Evolutionary conservation across 2,329 filamentous ascomycete genomes (phyloP).

Genomic region (Pseudogymnoascus sp.): DNA sequence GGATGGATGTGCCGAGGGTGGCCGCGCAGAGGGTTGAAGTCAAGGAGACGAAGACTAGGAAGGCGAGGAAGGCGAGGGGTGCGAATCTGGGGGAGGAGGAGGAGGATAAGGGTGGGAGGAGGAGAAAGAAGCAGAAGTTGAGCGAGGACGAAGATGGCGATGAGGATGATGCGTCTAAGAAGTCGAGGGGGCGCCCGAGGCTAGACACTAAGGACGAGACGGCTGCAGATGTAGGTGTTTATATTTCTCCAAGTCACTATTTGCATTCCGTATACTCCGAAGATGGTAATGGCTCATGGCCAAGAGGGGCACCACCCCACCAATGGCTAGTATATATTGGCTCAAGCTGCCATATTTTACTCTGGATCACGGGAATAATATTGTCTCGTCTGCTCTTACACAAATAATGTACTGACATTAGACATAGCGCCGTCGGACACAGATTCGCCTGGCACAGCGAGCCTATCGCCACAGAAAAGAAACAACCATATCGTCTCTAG

Average conservation of each 20-base stretch:
- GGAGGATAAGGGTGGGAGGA: constrained; percentile 17
- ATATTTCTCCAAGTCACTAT: constrained; percentile 13
- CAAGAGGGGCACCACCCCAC: not conserved
- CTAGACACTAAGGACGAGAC: constrained; percentile 72
- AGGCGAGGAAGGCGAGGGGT: constrained; percentile 12
- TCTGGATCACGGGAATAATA: not conserved
- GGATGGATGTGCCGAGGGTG: not conserved
- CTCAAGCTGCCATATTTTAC: not conserved
- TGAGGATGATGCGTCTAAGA: constrained; percentile 45
- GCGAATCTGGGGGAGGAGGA: constrained; percentile 16
- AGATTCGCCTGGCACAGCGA: constrained; percentile 78
- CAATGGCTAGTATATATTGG: not conserved
- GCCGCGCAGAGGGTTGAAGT: not conserved
- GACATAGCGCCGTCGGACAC: constrained; percentile 65
- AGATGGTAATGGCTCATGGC: not conserved
- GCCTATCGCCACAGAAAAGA: constrained; percentile 83
- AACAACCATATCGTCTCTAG: constrained; percentile 64
- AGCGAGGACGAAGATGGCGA: constrained; percentile 29
- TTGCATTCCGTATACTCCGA: constrained; percentile 9
- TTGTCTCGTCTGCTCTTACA: not conserved
- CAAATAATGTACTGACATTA: constrained; percentile 13
- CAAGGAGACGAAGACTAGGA: constrained; percentile 2
- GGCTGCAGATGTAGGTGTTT: constrained; percentile 61
- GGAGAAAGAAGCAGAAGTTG: constrained; percentile 30
- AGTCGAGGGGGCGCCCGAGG: constrained; percentile 64